Conservation (phyloP, 2,329 filamentous ascomycete species). For the Domatiomyces globalis region DNA sequence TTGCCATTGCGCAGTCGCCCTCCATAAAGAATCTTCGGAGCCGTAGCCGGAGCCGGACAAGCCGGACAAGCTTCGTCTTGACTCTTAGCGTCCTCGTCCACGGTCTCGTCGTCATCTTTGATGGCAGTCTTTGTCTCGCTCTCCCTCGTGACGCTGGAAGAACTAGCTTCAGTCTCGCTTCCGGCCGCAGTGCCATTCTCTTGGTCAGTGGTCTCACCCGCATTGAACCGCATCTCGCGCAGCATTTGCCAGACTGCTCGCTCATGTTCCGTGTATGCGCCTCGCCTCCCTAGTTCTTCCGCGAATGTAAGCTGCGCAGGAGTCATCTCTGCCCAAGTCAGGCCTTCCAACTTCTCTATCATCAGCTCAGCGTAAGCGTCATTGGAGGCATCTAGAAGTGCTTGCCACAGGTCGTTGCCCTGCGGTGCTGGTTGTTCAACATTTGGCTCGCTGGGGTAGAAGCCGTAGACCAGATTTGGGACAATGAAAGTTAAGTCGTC, state of each 20-base stretch:
- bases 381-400: not conserved
- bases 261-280: not conserved
- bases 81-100: no score
- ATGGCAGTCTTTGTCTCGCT: no score
- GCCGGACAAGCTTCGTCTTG: not conserved
- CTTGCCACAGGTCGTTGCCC: not conserved
- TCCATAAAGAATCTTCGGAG: not conserved
- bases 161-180: not conserved
- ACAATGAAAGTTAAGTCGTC: not conserved
- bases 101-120: not conserved
- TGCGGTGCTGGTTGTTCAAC: not conserved
- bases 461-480: not conserved
- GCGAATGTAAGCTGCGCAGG: not conserved
- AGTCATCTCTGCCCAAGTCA: not conserved
- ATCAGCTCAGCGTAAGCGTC: not conserved
- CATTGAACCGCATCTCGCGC: not conserved
- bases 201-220: not conserved
- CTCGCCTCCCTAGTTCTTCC: not conserved
- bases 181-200: not conserved
- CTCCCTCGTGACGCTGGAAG: no score
- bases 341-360: not conserved
- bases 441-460: not conserved
- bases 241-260: not conserved
- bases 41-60: no score
- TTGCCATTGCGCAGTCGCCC: not conserved